Evolutionary conservation across 441 rosid species (phyloP).

Genomic region (Pelargonium myrrhifolium): DNA sequence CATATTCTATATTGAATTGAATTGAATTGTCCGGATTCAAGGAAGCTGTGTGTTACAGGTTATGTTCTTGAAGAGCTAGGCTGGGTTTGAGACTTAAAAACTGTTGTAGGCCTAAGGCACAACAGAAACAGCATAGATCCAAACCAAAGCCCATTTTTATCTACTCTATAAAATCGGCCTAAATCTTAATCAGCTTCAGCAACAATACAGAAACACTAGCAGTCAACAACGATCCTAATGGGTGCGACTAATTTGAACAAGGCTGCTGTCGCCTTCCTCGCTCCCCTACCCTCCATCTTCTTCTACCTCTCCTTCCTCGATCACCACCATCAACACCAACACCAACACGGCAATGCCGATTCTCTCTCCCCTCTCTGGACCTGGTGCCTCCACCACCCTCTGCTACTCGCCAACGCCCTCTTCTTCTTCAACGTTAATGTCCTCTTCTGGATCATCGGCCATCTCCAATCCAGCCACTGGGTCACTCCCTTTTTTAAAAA

Average conservation of each 20-base stretch:
- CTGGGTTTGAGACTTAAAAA: too few relatives aligned
- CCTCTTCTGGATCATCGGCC: slow-evolving; percentile 83
- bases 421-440: slow-evolving; percentile 90
- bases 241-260: slow-evolving; percentile 34
- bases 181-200: too few relatives aligned
- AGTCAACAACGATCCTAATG: not conserved
- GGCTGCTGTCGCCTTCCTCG: slow-evolving; percentile 55
- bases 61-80: too few relatives aligned
- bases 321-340: too few relatives aligned
- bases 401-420: slow-evolving; percentile 61
- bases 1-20: too few relatives aligned
- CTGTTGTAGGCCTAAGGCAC: too few relatives aligned
- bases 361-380: slow-evolving; percentile 36
- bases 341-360: slow-evolving; percentile 4
- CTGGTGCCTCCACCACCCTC: slow-evolving; percentile 74
- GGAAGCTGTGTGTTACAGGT: too few relatives aligned
- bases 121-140: too few relatives aligned
- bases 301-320: slow-evolving; percentile 62
- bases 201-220: too few relatives aligned
- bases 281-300: slow-evolving; percentile 67
- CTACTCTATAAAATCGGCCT: too few relatives aligned
- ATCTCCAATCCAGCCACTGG: slow-evolving; percentile 78
- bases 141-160: too few relatives aligned
- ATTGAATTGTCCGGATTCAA: too few relatives aligned
- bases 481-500: slow-evolving; percentile 23